Evolutionary conservation across 805 yeast genomes (phyloP), one percentile per base, ranked within the genome.

Genomic region (Yamadazyma phyllophila): DNA sequence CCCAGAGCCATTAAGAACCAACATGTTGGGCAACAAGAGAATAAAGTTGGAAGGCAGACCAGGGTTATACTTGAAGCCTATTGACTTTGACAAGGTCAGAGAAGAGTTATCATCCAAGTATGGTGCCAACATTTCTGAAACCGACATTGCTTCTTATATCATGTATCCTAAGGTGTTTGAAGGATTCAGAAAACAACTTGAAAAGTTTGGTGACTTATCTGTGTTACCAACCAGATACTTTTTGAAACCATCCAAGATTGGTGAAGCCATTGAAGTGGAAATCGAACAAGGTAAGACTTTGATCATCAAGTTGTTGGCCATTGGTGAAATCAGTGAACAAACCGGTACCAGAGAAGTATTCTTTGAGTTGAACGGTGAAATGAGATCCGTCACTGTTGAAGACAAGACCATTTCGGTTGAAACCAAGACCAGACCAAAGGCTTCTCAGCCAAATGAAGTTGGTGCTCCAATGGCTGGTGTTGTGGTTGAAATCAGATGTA

Each of bases 381-480:
- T 90, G 83, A 83, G 99, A 77, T 91, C 92, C 62, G 96, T 94
- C 51, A 79, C 95, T 32, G 86, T 94, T 52, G 89, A 84, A 54
- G 99, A 92, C 73, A 88, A 84, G 70, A 80, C 81, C 32, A 88
- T 91, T 48, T 84, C 92, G 44, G 82, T 92, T 48, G 97, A 91
- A 67, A 80, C 87, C 38, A 78, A 88, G 50, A 74, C 92, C 27
- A 84, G 96, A 65, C 88, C 92, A 56, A 94, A 92, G 78, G 98
- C 97, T 46, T 89, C 86, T 57, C 87, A 88, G 67, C 88, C 95
- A 49, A 85, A 83, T 62, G 97, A 94, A 57, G 84, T 94, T 52
- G 98, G 98, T 57, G 96, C 99, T 5, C 99, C 99, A 70, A 92
- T 92, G 98, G 96, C 98, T 35, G 99, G 99, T 74, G 97, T 91